Base-by-base conservation (phyloP, 2,329 filamentous ascomycete genomes). In the Thermothelomyces thermophilus region DNA sequence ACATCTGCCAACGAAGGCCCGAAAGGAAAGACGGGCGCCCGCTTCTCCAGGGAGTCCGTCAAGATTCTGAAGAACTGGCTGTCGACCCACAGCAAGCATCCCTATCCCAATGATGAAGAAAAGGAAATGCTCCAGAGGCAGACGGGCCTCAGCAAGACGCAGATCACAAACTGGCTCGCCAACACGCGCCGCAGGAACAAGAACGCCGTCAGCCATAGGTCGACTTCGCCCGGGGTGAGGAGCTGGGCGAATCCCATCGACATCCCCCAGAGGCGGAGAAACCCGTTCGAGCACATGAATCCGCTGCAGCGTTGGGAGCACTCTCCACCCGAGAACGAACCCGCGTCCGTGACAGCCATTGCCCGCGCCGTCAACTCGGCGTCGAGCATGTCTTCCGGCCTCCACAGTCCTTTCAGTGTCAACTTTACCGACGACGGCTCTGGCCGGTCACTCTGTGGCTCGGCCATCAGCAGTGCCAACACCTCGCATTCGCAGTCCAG, bases 151-250 rank as follows among this genome's bases (percentile, higher is more conserved):
- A 90, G 82, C 64, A 82, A 87, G 60, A 85, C 77, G 13, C 90
- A 96, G 63, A 91, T 95, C 59, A 84, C 84, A 10, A 95, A 94
- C 64, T 95, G 90, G 90, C 80, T 95, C 41, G 90, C 90, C 52
- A 95, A 95, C 66, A 89, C 89, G 50, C 82, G 90, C 37, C 81
- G 90, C 50, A 79, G 90, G 55, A 84, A 87, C 60, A 95, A 95
- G 70, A 82, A 53, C 22, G 51, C 86, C 48, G 80, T 83, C 41
- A 73, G 79, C 2, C 81, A 80, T 41, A 76, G 84, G 56, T 82
- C 80, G 26, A 80, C 77, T 16, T 90, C 87, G 4, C 86, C 88
- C 1, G 80, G 84, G 58, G 70, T 84, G 40, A 76, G 80, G 22
- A 76, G 74, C 55, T 75, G 70, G 56, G 77, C 79, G 49, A 77